phyloP scores from a whole-genome alignment of 139 green algal species.

The Chlorella sp. region DNA sequence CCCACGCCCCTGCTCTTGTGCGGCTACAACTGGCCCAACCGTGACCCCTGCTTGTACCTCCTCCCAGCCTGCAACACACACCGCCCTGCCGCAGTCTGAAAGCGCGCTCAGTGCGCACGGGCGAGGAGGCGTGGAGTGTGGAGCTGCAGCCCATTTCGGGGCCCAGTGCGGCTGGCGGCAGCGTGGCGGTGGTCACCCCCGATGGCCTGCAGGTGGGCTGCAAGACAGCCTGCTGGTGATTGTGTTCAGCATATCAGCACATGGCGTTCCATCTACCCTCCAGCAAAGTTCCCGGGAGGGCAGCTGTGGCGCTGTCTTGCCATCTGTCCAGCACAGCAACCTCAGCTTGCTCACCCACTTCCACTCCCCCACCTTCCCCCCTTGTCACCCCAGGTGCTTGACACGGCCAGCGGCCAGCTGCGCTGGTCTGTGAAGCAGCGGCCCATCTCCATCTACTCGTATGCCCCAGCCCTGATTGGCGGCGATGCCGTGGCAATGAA shows the following conservation, averaged over 20 bases:
- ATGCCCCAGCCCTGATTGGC: not conserved
- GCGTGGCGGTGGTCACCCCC: conserved; percentile 14
- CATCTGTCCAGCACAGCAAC: not conserved
- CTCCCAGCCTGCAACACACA: not conserved
- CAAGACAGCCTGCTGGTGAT: not conserved
- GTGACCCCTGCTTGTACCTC: not conserved
- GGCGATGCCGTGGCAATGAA: not conserved
- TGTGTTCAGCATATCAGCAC: too few relatives aligned
- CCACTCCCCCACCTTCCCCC: not conserved
- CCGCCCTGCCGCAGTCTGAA: not conserved
- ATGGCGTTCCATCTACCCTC: too few relatives aligned
- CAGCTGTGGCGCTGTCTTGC: not conserved
- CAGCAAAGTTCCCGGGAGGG: too few relatives aligned
- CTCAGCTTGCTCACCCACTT: too few relatives aligned
- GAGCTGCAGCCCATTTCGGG: conserved; percentile 10
- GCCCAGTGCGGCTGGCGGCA: not conserved
- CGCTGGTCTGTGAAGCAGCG: not conserved
- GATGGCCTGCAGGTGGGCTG: conserved; percentile 17
- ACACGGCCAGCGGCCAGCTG: not conserved
- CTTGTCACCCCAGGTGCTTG: conserved; percentile 1
- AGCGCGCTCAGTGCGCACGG: conserved; percentile 9
- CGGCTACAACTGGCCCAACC: not conserved
- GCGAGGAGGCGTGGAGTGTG: conserved; percentile 12
- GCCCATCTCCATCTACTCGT: conserved; percentile 19
- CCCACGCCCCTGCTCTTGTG: too few relatives aligned